A percentile compares a stretch with the other conserved stretches of the same genome.
These are phyloP conservation scores for Calonectria hongkongensis DNA, from an alignment of 2,329 filamentous ascomycete species.

Conservation along the genomic window DNA sequence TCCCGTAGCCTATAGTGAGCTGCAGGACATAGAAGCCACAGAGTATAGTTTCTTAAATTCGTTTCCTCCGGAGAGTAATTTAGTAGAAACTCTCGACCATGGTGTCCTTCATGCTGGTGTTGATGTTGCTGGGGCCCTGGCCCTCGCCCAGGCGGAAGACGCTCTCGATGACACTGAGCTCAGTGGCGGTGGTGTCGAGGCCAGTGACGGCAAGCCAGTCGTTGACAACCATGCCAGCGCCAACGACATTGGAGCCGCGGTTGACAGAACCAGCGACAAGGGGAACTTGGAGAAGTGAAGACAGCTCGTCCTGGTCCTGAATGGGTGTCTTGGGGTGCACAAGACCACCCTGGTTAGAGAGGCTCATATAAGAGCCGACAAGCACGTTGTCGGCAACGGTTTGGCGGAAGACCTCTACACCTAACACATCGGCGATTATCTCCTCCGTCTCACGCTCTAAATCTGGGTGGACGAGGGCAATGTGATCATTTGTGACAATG, in stretches of 20 bases:
- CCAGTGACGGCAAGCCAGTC: conserved; percentile 98
- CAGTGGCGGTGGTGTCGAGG: conserved; percentile 96
- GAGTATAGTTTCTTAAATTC: conserved; percentile 12
- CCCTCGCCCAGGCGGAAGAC: conserved; percentile 97
- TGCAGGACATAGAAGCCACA: not conserved
- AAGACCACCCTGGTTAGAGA: conserved; percentile 96
- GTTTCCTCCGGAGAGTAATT: conserved; percentile 48
- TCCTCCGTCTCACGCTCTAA: conserved; percentile 98
- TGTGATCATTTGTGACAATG: conserved; percentile 97
- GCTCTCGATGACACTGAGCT: conserved; percentile 95
- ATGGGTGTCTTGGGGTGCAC: conserved; percentile 98
- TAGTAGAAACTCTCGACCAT: conserved; percentile 99
- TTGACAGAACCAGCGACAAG: conserved; percentile 96
- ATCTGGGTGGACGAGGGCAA: conserved; percentile 96
- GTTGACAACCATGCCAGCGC: conserved; percentile 78
- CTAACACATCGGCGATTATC: conserved; percentile 95
- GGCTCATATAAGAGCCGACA: conserved; percentile 95
- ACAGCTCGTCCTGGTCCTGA: conserved; percentile 98
- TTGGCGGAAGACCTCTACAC: conserved; percentile 93
- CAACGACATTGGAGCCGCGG: conserved; percentile 94
- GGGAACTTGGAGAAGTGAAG: conserved; percentile 93
- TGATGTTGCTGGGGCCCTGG: conserved; percentile 84
- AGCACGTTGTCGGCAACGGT: conserved; percentile 98
- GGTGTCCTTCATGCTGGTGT: conserved; percentile 93
- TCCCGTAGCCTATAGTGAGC: not conserved